Evolutionary conservation across 768 basidiomycete genomes (phyloP).

Genomic region (Gelatoporia subvermispora): DNA sequence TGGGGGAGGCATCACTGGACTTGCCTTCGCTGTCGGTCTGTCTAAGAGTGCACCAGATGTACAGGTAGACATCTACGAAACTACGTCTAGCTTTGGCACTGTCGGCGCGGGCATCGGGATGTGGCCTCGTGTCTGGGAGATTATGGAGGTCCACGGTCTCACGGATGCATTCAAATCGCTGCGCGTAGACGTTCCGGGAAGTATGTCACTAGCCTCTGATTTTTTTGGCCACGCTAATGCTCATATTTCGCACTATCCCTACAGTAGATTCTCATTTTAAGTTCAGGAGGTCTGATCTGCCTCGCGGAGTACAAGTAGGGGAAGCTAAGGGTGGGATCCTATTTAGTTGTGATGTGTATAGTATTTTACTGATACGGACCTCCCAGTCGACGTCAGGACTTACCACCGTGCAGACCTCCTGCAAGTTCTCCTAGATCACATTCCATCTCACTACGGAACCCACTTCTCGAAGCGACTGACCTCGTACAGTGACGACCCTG

Average conservation of each 20-base stretch:
- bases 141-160: slow-evolving; percentile 35
- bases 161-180: slow-evolving; percentile 26
- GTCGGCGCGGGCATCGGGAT: slow-evolving; percentile 43
- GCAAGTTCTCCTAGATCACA: slow-evolving; percentile 24
- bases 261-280: background rate
- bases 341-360: background rate
- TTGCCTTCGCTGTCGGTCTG: background rate
- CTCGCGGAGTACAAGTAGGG: background rate
- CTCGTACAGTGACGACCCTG: slow-evolving; percentile 4
- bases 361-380: background rate
- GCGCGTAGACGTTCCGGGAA: slow-evolving; percentile 13
- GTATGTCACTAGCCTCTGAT: background rate
- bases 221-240: background rate
- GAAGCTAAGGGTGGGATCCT: background rate
- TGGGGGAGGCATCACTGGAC: background rate
- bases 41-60: background rate
- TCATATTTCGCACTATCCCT: background rate
- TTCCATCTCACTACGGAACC: slow-evolving; percentile 22
- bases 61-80: slow-evolving; percentile 39
- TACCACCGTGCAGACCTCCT: slow-evolving; percentile 38
- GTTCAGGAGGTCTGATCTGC: background rate
- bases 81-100: slow-evolving; percentile 33
- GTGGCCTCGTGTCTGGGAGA: slow-evolving; percentile 42
- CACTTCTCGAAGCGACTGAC: slow-evolving; percentile 25
- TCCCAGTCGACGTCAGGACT: background rate